These are phyloP conservation scores for Linnemannia schmuckeri DNA, from an alignment of 192 early-diverging fungal species.

Conservation along the genomic window DNA sequence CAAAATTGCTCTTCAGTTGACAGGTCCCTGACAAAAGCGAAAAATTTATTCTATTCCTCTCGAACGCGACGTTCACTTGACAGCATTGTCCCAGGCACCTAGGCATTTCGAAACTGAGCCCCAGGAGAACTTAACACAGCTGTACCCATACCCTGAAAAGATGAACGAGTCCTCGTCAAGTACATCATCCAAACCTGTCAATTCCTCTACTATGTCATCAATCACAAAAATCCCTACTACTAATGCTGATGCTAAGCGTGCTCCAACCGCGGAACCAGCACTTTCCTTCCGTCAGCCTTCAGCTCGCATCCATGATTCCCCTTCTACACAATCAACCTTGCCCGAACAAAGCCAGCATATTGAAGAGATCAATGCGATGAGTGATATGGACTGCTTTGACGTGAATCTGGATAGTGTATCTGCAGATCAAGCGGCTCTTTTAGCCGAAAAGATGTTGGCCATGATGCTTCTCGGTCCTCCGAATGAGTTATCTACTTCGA, in stretches of 20 bases:
- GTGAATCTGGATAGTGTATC: constrained; percentile 32
- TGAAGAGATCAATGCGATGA: not conserved
- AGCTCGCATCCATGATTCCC: not conserved
- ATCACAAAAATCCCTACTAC: not conserved
- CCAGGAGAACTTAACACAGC: constrained; percentile 45
- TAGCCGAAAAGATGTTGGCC: constrained; percentile 38
- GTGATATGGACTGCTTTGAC: constrained; percentile 30
- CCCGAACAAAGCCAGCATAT: not conserved
- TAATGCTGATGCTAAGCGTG: not conserved
- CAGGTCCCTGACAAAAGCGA: not conserved
- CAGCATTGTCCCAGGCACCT: constrained; percentile 51
- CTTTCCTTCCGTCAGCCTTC: not conserved
- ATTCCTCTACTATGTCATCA: not conserved
- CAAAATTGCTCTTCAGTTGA: constrained; percentile 2
- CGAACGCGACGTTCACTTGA: not conserved
- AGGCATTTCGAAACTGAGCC: constrained; percentile 34
- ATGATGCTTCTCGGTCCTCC: constrained; percentile 8
- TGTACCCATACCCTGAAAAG: constrained; percentile 57
- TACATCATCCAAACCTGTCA: not conserved
- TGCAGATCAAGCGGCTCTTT: constrained; percentile 12
- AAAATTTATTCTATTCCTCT: not conserved
- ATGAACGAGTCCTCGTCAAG: not conserved
- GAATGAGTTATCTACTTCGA: not conserved
- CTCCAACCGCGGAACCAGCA: not conserved
- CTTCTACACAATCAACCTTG: not conserved